Base-by-base conservation (phyloP, 2,329 filamentous ascomycete genomes). In the Colletotrichum acutatum region DNA sequence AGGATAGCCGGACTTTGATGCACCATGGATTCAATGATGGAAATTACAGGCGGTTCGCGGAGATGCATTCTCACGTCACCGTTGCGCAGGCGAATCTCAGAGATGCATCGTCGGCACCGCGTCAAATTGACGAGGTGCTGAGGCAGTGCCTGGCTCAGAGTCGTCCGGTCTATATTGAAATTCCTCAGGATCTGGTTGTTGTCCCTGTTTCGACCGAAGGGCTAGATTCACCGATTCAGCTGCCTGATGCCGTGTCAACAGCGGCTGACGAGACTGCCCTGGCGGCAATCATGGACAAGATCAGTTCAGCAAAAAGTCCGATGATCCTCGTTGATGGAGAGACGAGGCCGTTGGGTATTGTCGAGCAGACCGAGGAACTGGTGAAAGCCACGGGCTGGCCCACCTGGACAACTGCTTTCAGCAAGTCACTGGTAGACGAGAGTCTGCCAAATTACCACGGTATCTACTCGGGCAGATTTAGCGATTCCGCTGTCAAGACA, bases 11-110 rank as follows among this genome's bases (percentile, higher is more conserved):
- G 4, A 77, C 81, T 12, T 74, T 84, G 61, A 80, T 90, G 26
- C 89, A 90, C 68, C 89, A 90, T 71, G 89, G 88, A 0, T 83
- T 90, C 74, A 84, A 85, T n/a, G 88, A 90, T 74, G 68, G 68
- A 5, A 85, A 90, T 37, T 90, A 86, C 68, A 78, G 83, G 26
- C 81, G 84, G 19, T 90, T 90, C 77, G 80, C 84, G 8, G 80
- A 86, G 58, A 88, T 90, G 84, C 80, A 83, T 42, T 78, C 79
- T 19, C 82, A 85, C 61, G 85, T 90, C 64, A 89, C 87, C 0
- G 83, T 85, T 11, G 86, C 85, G 0, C 86, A 88, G 74, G 81
- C 83, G n/a, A 84, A 74, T 58, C 77, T 90, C 1, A 82, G 78
- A 57, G 85, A 90, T 72, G 79, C 85, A 1, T 75, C 79, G 3